phyloP scores from a whole-genome alignment of 495 filamentous ascomycete genomes.

The Jackrogersella multiformis region DNA sequence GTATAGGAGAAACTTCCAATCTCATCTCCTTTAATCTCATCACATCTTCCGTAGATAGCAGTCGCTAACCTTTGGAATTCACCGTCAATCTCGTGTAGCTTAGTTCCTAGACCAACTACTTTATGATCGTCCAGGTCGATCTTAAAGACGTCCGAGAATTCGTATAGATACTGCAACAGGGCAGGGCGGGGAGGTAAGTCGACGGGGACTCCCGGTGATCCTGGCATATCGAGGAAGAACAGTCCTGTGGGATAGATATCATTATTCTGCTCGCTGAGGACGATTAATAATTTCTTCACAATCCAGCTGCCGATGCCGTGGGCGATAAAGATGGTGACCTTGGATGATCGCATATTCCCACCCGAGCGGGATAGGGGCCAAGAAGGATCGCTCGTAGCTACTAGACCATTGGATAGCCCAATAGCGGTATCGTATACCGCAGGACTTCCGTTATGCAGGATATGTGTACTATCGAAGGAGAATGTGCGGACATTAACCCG shows the following conservation, averaged over 20 bases:
- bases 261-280: background rate
- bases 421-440: background rate
- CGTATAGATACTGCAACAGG: conserved; percentile 3
- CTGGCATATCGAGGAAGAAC: conserved; percentile 22
- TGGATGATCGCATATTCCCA: background rate
- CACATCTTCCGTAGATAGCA: background rate
- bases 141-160: conserved; percentile 8
- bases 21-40: background rate
- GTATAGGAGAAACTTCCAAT: background rate
- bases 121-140: background rate
- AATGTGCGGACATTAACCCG: conserved; percentile 22
- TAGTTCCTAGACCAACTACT: background rate
- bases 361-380: conserved; percentile 12
- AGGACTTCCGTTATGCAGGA: conserved; percentile 4
- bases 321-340: conserved; percentile 16
- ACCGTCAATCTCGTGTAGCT: background rate
- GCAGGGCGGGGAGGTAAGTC: background rate
- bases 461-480: conserved; percentile 10
- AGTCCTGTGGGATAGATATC: conserved; percentile 17
- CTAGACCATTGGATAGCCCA: background rate
- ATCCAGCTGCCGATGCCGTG: conserved; percentile 32
- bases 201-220: background rate
- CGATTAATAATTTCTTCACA: conserved; percentile 17
- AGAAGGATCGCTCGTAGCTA: background rate
- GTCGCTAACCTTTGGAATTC: conserved; percentile 1